Conservation (phyloP, 805 yeast genomes). For the Maudiozyma serrabonitensis region DNA sequence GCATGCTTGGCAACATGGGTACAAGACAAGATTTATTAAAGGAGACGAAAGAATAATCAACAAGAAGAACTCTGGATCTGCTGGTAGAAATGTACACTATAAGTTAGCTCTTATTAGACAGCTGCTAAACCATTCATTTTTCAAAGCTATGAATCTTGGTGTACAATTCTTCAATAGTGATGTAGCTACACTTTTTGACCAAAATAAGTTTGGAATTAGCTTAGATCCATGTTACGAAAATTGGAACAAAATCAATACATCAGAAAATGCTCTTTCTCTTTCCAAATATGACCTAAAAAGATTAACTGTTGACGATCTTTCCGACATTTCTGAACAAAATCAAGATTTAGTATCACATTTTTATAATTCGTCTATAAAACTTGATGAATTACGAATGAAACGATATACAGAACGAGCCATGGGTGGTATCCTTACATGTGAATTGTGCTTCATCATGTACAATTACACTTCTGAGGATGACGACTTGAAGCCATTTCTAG, state of each 20-base stretch:
- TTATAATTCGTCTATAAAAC: slow-evolving; percentile 10
- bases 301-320: slow-evolving; percentile 9
- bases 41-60: slow-evolving; percentile 32
- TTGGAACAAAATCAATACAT: neutral
- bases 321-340: slow-evolving; percentile 16
- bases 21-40: slow-evolving; percentile 51
- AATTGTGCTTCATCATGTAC: slow-evolving; percentile 24
- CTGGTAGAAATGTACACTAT: slow-evolving; percentile 32
- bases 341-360: slow-evolving; percentile 20
- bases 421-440: slow-evolving; percentile 24
- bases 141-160: slow-evolving; percentile 36
- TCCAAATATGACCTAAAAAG: slow-evolving; percentile 2
- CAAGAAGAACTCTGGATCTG: slow-evolving; percentile 18
- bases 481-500: slow-evolving; percentile 25
- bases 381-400: slow-evolving; percentile 8
- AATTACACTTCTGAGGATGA: slow-evolving; percentile 30
- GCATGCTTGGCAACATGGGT: slow-evolving; percentile 74
- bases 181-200: slow-evolving; percentile 15
- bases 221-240: neutral
- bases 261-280: slow-evolving; percentile 5
- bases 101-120: slow-evolving; percentile 40
- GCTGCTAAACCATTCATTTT: slow-evolving; percentile 36
- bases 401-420: slow-evolving; percentile 15
- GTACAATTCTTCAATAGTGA: slow-evolving; percentile 37
- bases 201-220: slow-evolving; percentile 15